Conservation (phyloP, 208 protist genomes). For the Leishmania tarentolae region DNA sequence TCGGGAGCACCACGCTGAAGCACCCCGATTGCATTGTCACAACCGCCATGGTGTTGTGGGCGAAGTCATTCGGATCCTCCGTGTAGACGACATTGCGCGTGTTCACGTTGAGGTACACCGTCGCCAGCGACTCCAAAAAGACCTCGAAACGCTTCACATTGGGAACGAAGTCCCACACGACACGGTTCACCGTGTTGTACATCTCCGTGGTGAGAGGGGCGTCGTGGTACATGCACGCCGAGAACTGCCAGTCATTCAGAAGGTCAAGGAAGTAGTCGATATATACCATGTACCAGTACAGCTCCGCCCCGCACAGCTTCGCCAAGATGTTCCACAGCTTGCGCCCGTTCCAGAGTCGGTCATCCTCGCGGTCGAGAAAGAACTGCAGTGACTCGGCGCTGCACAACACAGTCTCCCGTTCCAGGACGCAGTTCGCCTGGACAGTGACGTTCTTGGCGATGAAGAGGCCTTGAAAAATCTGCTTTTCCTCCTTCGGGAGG, state of each 20-base stretch:
- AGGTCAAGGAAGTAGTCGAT: slow-evolving; percentile 85
- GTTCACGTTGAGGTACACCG: slow-evolving; percentile 79
- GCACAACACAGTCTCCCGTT: slow-evolving; percentile 54
- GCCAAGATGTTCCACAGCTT: slow-evolving; percentile 78
- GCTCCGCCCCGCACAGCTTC: slow-evolving; percentile 50
- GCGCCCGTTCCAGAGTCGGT: slow-evolving; percentile 72
- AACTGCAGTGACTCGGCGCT: slow-evolving; percentile 66
- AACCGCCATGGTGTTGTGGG: slow-evolving; percentile 73
- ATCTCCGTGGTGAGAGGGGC: slow-evolving; percentile 71
- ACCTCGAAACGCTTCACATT: slow-evolving; percentile 84
- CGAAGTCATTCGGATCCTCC: slow-evolving; percentile 66
- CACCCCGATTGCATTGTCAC: slow-evolving; percentile 46
- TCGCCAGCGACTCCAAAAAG: slow-evolving; percentile 46
- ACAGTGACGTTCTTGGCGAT: slow-evolving; percentile 63
- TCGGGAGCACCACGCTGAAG: slow-evolving; percentile 74
- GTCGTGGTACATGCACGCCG: slow-evolving; percentile 83
- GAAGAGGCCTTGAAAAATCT: slow-evolving; percentile 66
- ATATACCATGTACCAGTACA: slow-evolving; percentile 85
- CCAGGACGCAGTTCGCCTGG: slow-evolving; percentile 73
- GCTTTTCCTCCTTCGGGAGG: slow-evolving; percentile 68
- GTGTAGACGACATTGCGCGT: slow-evolving; percentile 80
- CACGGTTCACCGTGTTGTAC: slow-evolving; percentile 76
- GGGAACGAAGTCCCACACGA: slow-evolving; percentile 75
- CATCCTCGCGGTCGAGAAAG: slow-evolving; percentile 78
- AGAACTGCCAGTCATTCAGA: slow-evolving; percentile 85